These are phyloP conservation scores for Microbotryum lychnidis-dioicae DNA, from an alignment of 1,284 basidiomycete species.

Conservation along the genomic window DNA sequence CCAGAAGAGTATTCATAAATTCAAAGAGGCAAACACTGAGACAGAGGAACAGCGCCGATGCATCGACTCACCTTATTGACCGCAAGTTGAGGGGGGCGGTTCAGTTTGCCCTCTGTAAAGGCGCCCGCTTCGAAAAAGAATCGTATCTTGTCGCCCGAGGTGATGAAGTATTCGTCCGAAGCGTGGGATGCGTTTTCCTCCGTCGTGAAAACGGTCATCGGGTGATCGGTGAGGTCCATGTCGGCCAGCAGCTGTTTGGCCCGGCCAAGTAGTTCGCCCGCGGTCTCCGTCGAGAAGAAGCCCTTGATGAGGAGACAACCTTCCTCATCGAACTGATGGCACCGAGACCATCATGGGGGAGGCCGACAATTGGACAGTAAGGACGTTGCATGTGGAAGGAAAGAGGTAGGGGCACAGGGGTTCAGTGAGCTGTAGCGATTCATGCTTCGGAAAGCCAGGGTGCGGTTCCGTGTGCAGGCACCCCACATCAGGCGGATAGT, in stretches of 20 bases:
- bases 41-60: not conserved
- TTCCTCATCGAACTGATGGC: constrained; percentile 28
- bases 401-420: too few species aligned
- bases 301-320: constrained; percentile 68
- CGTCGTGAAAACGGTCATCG: constrained; percentile 81
- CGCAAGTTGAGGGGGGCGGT: constrained; percentile 59
- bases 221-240: constrained; percentile 70
- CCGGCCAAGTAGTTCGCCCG: constrained; percentile 54
- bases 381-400: not conserved
- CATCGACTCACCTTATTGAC: constrained; percentile 44
- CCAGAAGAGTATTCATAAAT: not conserved
- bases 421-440: not conserved
- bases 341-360: too few species aligned
- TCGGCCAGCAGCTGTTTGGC: constrained; percentile 52
- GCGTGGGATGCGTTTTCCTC: constrained; percentile 56
- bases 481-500: not conserved
- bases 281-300: constrained; percentile 59
- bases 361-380: not conserved
- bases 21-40: not conserved
- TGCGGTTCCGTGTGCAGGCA: not conserved
- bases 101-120: constrained; percentile 52
- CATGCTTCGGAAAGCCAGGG: not conserved
- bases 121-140: constrained; percentile 83
- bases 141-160: constrained; percentile 82
- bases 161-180: constrained; percentile 87